Conservation (phyloP, 2,329 filamentous ascomycete species). For the Remersonia thermophila region DNA sequence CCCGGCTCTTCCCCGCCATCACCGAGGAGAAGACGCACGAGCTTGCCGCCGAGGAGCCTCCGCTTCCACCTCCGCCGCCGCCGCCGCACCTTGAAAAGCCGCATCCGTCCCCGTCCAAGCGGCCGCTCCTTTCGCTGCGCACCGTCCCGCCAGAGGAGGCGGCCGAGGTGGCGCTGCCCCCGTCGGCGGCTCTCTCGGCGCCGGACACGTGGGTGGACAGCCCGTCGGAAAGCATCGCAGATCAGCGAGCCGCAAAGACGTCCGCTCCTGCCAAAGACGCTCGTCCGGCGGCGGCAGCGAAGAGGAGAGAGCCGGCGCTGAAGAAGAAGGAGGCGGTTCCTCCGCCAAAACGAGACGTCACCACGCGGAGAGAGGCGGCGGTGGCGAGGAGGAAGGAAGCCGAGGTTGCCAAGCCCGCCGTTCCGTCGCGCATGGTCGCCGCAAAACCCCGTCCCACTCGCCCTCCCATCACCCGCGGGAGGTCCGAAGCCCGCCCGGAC, state of each 20-base stretch:
- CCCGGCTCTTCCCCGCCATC: constrained; percentile 33
- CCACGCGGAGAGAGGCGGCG: not conserved
- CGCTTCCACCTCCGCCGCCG: constrained; percentile 25
- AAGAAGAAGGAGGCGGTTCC: not conserved
- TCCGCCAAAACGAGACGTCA: no score
- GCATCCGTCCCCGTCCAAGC: constrained; percentile 23
- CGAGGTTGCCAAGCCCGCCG: constrained; percentile 1
- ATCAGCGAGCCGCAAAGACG: not conserved
- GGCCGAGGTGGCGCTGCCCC: constrained; percentile 9
- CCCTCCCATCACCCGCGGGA: constrained; percentile 4
- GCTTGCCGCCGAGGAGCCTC: constrained; percentile 22
- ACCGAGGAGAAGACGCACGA: constrained; percentile 37
- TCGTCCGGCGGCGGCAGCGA: not conserved
- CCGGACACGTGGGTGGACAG: constrained; percentile 10
- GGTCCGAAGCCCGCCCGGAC: constrained; percentile 4
- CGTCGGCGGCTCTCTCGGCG: constrained; percentile 13
- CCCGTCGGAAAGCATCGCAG: not conserved
- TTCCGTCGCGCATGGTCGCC: constrained; percentile 1
- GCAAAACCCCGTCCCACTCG: constrained; percentile 1
- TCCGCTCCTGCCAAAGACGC: constrained; percentile 1
- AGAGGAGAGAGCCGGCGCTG: constrained; percentile 1
- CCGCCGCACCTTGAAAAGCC: constrained; percentile 20
- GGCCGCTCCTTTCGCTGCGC: constrained; percentile 12
- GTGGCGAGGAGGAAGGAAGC: not conserved
- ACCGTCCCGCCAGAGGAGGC: constrained; percentile 14